phyloP scores from a whole-genome alignment of 202 grass and related monocot species.

The Panicum virgatum region DNA sequence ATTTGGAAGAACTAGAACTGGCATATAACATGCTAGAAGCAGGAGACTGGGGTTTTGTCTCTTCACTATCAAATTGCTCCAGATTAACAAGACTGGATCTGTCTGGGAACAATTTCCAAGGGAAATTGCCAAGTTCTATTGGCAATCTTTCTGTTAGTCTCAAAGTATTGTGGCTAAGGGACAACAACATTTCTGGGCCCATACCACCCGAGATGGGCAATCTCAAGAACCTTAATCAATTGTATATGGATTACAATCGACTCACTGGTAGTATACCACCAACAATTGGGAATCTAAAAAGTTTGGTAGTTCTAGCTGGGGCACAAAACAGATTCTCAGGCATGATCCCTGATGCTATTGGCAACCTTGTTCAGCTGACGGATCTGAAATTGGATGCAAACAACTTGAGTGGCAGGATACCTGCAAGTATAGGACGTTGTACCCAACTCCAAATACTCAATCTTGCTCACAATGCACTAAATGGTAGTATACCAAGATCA shows the following conservation, averaged over 20 bases:
- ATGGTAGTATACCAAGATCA: constrained; percentile 41
- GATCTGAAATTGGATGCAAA: constrained; percentile 37
- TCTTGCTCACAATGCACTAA: constrained; percentile 48
- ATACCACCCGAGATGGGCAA: constrained; percentile 53
- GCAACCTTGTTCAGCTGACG: constrained; percentile 41
- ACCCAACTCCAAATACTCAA: constrained; percentile 35
- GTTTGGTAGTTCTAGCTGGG: constrained; percentile 8
- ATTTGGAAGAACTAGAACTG: constrained; percentile 25
- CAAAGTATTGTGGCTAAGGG: constrained; percentile 16
- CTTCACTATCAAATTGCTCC: constrained; percentile 45
- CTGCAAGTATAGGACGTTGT: constrained; percentile 32
- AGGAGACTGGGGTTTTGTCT: constrained; percentile 38
- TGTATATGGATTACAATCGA: constrained; percentile 44
- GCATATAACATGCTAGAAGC: constrained; percentile 44
- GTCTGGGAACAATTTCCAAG: constrained; percentile 34
- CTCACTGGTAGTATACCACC: constrained; percentile 37
- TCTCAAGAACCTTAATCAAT: background rate
- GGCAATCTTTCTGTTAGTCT: constrained; percentile 47
- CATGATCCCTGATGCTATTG: constrained; percentile 19
- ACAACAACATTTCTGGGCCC: constrained; percentile 48
- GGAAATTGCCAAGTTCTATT: constrained; percentile 33
- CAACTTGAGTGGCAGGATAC: constrained; percentile 50
- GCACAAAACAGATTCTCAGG: constrained; percentile 39
- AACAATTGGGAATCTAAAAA: constrained; percentile 28
- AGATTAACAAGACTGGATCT: constrained; percentile 1